Evolutionary conservation across 2,329 filamentous ascomycete genomes (phyloP).

Genomic region (Rhinocladiella similis): DNA sequence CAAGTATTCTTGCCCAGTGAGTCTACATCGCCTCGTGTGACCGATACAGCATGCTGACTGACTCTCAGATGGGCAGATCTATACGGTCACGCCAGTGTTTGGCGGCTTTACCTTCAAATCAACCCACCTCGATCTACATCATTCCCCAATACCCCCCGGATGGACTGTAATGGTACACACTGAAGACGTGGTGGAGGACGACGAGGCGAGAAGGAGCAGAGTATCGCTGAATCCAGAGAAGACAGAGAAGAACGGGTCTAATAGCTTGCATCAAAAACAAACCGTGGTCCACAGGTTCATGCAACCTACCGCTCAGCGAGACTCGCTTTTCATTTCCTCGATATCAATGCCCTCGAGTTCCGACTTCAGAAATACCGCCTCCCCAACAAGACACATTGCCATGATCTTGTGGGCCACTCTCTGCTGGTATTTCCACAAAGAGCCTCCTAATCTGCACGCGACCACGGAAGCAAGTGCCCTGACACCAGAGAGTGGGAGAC

Average conservation of each 20-base stretch:
- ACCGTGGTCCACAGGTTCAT: conserved; percentile 60
- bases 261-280: conserved; percentile 15
- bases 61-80: conserved; percentile 68
- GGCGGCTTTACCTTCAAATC: conserved; percentile 89
- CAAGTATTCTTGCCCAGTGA: conserved; percentile 64
- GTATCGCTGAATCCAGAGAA: conserved; percentile 4
- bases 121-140: conserved; percentile 69
- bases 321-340: conserved; percentile 87
- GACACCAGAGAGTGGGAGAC: conserved; percentile 69
- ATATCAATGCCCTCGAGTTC: conserved; percentile 79
- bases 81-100: conserved; percentile 74
- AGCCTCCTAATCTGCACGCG: conserved; percentile 66
- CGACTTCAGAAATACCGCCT: conserved; percentile 77
- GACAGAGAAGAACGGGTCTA: not conserved
- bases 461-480: conserved; percentile 62
- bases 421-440: conserved; percentile 97
- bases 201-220: conserved; percentile 25
- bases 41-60: not conserved
- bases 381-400: conserved; percentile 83
- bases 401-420: conserved; percentile 96
- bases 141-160: conserved; percentile 74
- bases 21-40: not conserved
- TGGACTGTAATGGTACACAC: conserved; percentile 89
- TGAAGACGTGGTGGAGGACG: conserved; percentile 49
- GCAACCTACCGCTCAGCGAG: conserved; percentile 72